Evolutionary conservation across 495 filamentous ascomycete genomes (phyloP), one percentile per base, ranked within the genome.

Genomic region (Penicillium bovifimosum): DNA sequence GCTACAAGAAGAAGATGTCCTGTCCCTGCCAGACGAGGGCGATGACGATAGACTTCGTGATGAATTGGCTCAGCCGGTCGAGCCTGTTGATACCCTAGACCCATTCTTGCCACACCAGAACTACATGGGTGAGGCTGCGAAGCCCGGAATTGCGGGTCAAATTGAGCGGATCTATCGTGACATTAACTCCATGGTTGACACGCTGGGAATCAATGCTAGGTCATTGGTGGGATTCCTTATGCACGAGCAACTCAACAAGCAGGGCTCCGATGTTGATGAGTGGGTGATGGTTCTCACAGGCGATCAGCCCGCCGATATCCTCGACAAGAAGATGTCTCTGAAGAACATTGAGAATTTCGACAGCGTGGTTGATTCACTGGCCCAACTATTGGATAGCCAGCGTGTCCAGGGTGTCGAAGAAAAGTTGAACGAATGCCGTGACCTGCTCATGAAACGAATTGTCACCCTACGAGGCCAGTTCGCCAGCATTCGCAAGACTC

Each of bases 171-270:
- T 96, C 0, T 97, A 91, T 69, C 80, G 89, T 11, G 95, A 96
- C 56, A 89, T 96, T 59, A 97, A 97, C 66, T 87, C 86, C 10
- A 99, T 97, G 93, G 80, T 97, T 26, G 91, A 96, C 61, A 91
- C 87, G 2, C 68, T 96, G 16, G 95, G 91, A 6, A 76, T 97
- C 29, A 96, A 96, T 65, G 83, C 86, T 24, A 83, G 88, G 5
- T 80, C 84, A 9, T 67, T 99, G 24, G 72, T 82, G 40, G 78
- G 80, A 0, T 99, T 89, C 63, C 76, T 88, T 28, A 65, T 79
- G 29, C 71, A 71, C 45, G 75, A 82, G 47, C 76, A 84, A 48
- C 64, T 64, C 2, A n/a, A n/a, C n/a, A 69, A 76, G 34, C 71
- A 82, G 39, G 76, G 87, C 50, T 77, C 95, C 10, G 80, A 85